Base-by-base conservation (phyloP, 2,329 filamentous ascomycete species). In the Verticillium nubilum region DNA sequence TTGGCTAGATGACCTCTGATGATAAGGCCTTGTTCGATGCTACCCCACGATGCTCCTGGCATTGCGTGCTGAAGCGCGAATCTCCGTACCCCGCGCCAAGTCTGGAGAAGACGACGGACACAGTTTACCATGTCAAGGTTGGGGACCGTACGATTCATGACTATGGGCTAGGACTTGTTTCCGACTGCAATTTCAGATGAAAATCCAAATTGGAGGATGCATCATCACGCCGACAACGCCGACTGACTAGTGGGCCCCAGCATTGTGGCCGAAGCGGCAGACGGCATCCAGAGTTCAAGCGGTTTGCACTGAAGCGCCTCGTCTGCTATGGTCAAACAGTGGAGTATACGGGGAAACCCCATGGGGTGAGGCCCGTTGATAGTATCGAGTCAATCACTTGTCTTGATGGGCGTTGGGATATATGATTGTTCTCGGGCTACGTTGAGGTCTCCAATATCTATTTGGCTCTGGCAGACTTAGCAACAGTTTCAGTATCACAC, bases 401-500 rank as follows among this genome's bases (percentile, higher is more conserved):
- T 13, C 5, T 50, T n/a, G 42, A 10, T 12, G 42, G 19, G 19
- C 12, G 26, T 26, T 5, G 27, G 28, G 53, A 56, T 62, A 61
- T 59, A 61, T 62, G 59, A 59, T 59, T 56, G 19, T 50, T 33
- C 35, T 27, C 17, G 7, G 37, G n/a, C 42, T n/a, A n/a, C n/a
- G n/a, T 7, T 52, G n/a, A 17, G 25, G 10, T 52, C 29, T 31
- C 27, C 42, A 23, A 25, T n/a, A 37, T 12, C 56, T 31, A 42
- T 28, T 25, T 23, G n/a, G 29, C 5, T 7, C 19, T 9, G 6
- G 37, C 25, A 50, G 47, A 25, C 47, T 52, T 33, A 31, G 25
- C 23, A 37, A 37, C 33, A 37, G 33, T 37, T 17, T 37, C 33
- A 5, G 6, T 1, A 37, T 37, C 33, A n/a, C 15, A 37, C 2